phyloP scores from a whole-genome alignment of 371 early-diverging fungal species.

The Actinomortierella ambigua region DNA sequence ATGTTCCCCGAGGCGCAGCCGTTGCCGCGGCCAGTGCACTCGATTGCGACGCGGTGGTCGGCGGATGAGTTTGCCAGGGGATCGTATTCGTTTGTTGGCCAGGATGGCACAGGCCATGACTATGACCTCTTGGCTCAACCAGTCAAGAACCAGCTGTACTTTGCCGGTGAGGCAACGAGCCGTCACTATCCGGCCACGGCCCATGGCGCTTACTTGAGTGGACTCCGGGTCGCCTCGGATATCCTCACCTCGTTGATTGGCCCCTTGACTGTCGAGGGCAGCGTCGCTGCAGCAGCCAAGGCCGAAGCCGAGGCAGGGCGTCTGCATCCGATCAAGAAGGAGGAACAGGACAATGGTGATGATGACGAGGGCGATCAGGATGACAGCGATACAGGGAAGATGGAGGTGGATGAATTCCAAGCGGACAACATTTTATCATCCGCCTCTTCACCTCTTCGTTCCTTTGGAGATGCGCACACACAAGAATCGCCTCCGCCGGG shows the following conservation, averaged over 20 bases:
- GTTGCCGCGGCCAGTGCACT: constrained; percentile 33
- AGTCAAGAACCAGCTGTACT: constrained; percentile 34
- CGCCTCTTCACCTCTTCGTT: not conserved
- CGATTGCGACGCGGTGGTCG: constrained; percentile 47
- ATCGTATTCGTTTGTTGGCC: constrained; percentile 43
- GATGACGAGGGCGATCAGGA: not conserved
- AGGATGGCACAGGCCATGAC: constrained; percentile 38
- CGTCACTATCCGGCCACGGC: constrained; percentile 46
- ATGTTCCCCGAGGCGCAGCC: constrained; percentile 18
- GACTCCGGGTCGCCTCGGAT: constrained; percentile 35
- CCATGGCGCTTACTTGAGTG: constrained; percentile 45
- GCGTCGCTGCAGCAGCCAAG: no score
- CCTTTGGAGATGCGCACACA: not conserved
- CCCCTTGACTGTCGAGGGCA: constrained; percentile 12
- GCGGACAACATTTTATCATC: not conserved
- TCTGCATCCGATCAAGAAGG: no score
- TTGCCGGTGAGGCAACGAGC: constrained; percentile 47
- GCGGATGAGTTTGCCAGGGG: constrained; percentile 45
- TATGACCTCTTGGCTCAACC: constrained; percentile 35
- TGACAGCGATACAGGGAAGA: not conserved
- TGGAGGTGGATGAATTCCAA: not conserved
- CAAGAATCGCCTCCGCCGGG: not conserved
- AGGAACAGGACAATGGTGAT: not conserved
- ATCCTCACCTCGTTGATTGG: constrained; percentile 41
- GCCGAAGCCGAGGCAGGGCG: no score